A percentile compares a stretch with the other conserved stretches of the same genome.
phyloP scores from a whole-genome alignment of 1,284 basidiomycete genomes.

The Stygiomarasmius scandens region DNA sequence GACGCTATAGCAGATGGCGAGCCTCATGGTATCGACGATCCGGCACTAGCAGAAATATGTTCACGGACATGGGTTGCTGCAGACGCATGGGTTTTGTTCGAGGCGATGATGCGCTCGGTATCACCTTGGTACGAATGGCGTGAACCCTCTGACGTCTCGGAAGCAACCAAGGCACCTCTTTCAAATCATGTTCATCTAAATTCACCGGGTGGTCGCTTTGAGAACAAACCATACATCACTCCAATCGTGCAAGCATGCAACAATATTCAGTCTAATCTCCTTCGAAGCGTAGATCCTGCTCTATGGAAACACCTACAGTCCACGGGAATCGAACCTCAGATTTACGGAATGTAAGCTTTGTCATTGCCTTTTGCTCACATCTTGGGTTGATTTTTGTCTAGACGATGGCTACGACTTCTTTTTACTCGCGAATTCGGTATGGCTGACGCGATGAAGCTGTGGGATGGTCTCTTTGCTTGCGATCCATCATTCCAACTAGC shows the following conservation, averaged over 20 bases:
- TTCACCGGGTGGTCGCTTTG: conserved; percentile 46
- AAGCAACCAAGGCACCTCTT: conserved; percentile 34
- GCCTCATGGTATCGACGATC: conserved; percentile 38
- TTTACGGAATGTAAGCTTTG: conserved; percentile 83
- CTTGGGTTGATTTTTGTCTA: conserved; percentile 31
- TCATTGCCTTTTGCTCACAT: neutral
- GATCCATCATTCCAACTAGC: conserved; percentile 74
- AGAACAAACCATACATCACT: conserved; percentile 65
- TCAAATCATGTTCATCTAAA: conserved; percentile 49
- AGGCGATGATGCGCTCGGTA: conserved; percentile 73
- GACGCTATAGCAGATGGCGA: conserved; percentile 62
- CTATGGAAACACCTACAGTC: conserved; percentile 76
- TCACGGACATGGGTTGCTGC: conserved; percentile 73
- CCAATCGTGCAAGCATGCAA: conserved; percentile 85
- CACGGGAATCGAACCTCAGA: conserved; percentile 88
- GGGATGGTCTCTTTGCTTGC: conserved; percentile 91
- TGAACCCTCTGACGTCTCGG: conserved; percentile 43
- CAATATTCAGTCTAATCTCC: conserved; percentile 70
- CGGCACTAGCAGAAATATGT: conserved; percentile 54
- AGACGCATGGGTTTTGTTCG: conserved; percentile 85
- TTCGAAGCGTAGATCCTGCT: conserved; percentile 82
- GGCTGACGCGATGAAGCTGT: conserved; percentile 76
- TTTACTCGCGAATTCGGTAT: conserved; percentile 89
- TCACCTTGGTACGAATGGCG: conserved; percentile 91
- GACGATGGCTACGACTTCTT: conserved; percentile 88